A percentile compares a stretch with the other conserved stretches of the same genome.
These are phyloP conservation scores for Entomortierella parvispora DNA, from an alignment of 192 early-diverging fungal species.

Conservation along the genomic window DNA sequence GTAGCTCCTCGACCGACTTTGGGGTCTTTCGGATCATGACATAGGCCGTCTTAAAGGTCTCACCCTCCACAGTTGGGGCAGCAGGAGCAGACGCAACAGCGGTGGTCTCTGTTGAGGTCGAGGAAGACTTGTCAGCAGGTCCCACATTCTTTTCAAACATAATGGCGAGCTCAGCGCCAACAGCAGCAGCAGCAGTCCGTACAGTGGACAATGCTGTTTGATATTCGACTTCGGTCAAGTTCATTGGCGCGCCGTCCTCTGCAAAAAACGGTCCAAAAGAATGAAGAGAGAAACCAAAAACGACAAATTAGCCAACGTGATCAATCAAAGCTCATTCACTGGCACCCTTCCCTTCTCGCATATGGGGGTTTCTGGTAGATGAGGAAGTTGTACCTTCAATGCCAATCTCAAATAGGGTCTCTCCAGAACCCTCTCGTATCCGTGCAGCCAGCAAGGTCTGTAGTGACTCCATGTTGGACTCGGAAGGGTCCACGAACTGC, in stretches of 20 bases:
- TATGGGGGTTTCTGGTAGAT: neutral
- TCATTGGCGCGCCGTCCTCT: slow-evolving; percentile 81
- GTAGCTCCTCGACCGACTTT: slow-evolving; percentile 79
- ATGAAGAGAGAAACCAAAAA: neutral
- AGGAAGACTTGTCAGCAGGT: neutral
- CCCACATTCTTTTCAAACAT: slow-evolving; percentile 54
- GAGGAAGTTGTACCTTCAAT: slow-evolving; percentile 61
- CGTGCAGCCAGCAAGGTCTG: slow-evolving; percentile 51
- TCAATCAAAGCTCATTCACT: too few relatives aligned
- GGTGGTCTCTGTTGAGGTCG: slow-evolving; percentile 4
- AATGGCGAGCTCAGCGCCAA: slow-evolving; percentile 58
- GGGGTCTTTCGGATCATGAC: slow-evolving; percentile 79
- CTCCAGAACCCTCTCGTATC: slow-evolving; percentile 72
- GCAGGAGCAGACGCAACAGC: slow-evolving; percentile 1
- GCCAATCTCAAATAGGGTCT: slow-evolving; percentile 83
- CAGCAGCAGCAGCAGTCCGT: slow-evolving; percentile 44
- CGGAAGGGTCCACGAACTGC: slow-evolving; percentile 56
- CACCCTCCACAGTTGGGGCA: neutral
- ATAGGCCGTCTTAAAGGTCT: slow-evolving; percentile 51
- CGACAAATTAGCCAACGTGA: too few relatives aligned
- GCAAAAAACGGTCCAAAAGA: neutral
- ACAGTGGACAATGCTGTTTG: slow-evolving; percentile 53
- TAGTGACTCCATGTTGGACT: slow-evolving; percentile 59
- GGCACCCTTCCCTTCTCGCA: too few relatives aligned
- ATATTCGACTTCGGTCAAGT: slow-evolving; percentile 64